Evolutionary conservation across 2,329 filamentous ascomycete genomes (phyloP).

Genomic region (Pyrenophora graminea): DNA sequence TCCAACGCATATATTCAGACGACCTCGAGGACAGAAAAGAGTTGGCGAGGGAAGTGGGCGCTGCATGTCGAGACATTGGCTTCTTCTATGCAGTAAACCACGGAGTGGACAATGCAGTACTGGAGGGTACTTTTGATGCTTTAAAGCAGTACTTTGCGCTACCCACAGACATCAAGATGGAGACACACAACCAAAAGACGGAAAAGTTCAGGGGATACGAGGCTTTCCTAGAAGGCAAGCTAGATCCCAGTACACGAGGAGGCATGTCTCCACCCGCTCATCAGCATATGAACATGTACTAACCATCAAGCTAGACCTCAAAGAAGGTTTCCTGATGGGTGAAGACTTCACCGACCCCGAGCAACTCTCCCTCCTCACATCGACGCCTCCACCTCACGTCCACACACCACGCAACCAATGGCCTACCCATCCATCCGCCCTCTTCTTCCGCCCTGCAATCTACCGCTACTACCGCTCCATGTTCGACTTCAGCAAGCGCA

Average conservation of each 20-base stretch:
- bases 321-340: conserved; percentile 44
- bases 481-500: conserved; percentile 36
- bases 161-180: conserved; percentile 42
- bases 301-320: conserved; percentile 28
- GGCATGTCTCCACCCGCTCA: conserved; percentile 18
- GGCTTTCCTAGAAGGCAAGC: conserved; percentile 42
- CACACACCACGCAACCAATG: conserved; percentile 37
- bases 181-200: conserved; percentile 43
- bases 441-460: conserved; percentile 38
- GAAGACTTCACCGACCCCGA: conserved; percentile 42
- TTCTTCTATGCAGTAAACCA: conserved; percentile 44
- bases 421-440: conserved; percentile 32
- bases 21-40: conserved; percentile 28
- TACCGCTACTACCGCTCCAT: conserved; percentile 40
- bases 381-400: conserved; percentile 13
- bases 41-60: conserved; percentile 36
- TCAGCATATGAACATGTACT: background rate
- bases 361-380: conserved; percentile 30
- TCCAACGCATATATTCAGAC: conserved; percentile 36
- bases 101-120: conserved; percentile 32
- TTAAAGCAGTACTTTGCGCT: conserved; percentile 40
- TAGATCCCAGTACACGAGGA: conserved; percentile 42
- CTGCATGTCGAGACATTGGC: conserved; percentile 39
- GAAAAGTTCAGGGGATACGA: conserved; percentile 44
- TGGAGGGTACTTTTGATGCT: conserved; percentile 37